Base-by-base conservation (phyloP, 768 basidiomycete species). In the Russula olivacea region DNA sequence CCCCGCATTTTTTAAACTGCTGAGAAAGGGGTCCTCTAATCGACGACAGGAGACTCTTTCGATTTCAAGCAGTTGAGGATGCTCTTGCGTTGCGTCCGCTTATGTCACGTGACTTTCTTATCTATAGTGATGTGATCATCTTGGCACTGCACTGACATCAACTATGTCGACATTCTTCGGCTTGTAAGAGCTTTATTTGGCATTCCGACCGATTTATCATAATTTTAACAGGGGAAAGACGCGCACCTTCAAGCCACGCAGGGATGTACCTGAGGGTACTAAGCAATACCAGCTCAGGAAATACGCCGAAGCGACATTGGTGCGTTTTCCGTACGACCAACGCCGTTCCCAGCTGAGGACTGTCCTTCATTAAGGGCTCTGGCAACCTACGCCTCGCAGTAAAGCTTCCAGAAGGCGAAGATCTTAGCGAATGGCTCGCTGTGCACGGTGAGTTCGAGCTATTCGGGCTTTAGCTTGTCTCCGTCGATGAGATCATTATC, bases 221-320 rank as follows among this genome's bases (percentile, higher is more conserved):
- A 48, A 17, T 17, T 23, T 48, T 34, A 45, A 36, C 67, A 93
- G 92, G 51, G 91, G 89, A 47, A 94, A 93, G 78, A 91, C 90
- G 41, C 86, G 92, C 59, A 94, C 96, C 19, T 98, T 98, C 83
- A 96, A 95, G 72, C 96, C 96, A 32, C 88, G 93, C 70, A 93
- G 91, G 76, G 91, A 93, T 73, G 88, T 94, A 25, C 90, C 93
- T 5, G 93, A 96, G 74, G 95, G 95, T 45, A 96, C 95, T 43
- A 96, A 96, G 76, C 96, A 98, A 73, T 98, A 95, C 73, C 96
- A 98, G 77, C 79, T 99, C 67, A 87, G 97, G 74, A 98, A 98
- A 80, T 98, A 95, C 71, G 93, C 93, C 9, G 93, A 94, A 72
- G 93, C 93, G n/a, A 96, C 94, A 32, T 77, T 95, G 73, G 93